A percentile compares a stretch with the other conserved stretches of the same genome.
Evolutionary conservation across 1,139 yeast genomes (phyloP).

Genomic region (Barnettozyma hawaiiensis): DNA sequence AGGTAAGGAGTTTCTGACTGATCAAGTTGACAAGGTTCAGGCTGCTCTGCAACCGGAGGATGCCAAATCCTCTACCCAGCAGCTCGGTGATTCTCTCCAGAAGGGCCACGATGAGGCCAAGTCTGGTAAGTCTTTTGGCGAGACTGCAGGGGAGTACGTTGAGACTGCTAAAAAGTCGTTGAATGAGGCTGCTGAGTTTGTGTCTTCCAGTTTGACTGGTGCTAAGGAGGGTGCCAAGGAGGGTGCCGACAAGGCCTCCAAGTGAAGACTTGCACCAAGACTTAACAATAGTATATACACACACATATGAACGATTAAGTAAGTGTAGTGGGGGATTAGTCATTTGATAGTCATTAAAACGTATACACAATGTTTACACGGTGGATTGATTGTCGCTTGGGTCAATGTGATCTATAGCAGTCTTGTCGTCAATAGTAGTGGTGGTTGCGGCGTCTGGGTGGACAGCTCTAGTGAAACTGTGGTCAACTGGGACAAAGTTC

Average conservation of each 20-base stretch:
- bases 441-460: too few relatives aligned
- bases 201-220: constrained; percentile 53
- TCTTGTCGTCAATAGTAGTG: too few relatives aligned
- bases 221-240: constrained; percentile 52
- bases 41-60: constrained; percentile 52
- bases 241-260: constrained; percentile 28
- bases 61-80: constrained; percentile 65
- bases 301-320: too few relatives aligned
- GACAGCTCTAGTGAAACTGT: constrained; percentile 13
- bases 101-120: constrained; percentile 49
- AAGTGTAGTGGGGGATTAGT: background rate
- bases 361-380: background rate
- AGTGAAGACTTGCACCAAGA: background rate
- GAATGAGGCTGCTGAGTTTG: constrained; percentile 57
- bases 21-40: constrained; percentile 58
- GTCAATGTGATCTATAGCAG: background rate
- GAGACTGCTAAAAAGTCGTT: constrained; percentile 59
- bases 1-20: constrained; percentile 69
- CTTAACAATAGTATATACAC: too few relatives aligned
- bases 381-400: background rate
- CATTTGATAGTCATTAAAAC: background rate
- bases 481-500: constrained; percentile 40
- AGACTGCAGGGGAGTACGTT: constrained; percentile 55
- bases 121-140: constrained; percentile 37
- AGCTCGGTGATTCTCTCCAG: constrained; percentile 51